Evolutionary conservation across 768 basidiomycete genomes (phyloP), one percentile per base, ranked within the genome.

Genomic region (Russula brevipes): DNA sequence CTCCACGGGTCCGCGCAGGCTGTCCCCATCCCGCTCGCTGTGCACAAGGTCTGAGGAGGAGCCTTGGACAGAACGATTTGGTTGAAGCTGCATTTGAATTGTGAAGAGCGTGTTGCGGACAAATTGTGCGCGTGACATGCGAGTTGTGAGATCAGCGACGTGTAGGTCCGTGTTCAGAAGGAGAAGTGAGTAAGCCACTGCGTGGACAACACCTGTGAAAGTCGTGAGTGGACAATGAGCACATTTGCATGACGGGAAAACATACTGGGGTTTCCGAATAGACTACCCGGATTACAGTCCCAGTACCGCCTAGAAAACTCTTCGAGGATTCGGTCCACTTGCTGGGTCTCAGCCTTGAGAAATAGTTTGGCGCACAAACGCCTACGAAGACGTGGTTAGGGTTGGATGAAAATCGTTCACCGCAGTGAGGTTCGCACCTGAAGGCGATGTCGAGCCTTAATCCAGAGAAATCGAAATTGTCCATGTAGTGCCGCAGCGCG

Each of bases 81-180:
- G 82, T 62, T 86, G 84, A 41, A 87, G 75, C 65, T 92, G 90
- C 72, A 83, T 85, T 70, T 89, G 91, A 59, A 99, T 89, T 1
- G 92, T 88, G 4, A 83, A 76, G 73, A 98, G 81, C 1, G 95
- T 98, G 73, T 98, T 98, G 54, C 87, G 84, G 7, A 98, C 86
- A 73, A 98, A 99, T 70, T 98, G 94, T 57, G 70, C 81, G 19
- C 90, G 84, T 1, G 96, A 94, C 97, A 98, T 99, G 64, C 91
- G 87, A 3, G 82, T 84, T 17, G 84, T 73, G 33, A 97, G 80
- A 42, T 98, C 95, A 38, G 95, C 97, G 55, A 99, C 88, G 73
- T 99, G 96, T 39, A 99, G 82, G 73, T 99, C 97, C 33, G 97
- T 99, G 76, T 99, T 99, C 56, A 98, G 82, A 38, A 98, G 81